Evolutionary conservation across 2,329 filamentous ascomycete genomes (phyloP).

Genomic region (Paraphoma sp.): DNA sequence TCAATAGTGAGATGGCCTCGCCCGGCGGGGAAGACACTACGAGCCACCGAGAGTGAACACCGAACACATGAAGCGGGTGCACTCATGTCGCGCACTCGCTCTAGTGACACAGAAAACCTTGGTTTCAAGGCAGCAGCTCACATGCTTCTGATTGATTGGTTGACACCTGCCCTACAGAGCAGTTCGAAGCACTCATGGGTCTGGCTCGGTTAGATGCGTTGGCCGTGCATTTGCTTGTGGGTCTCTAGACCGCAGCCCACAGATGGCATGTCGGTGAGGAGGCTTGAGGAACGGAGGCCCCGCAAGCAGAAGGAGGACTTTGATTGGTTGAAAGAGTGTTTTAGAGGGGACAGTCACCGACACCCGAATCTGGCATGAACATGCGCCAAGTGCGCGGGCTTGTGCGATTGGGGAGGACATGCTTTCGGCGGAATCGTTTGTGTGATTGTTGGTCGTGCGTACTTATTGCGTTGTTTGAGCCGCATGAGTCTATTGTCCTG

Average conservation of each 20-base stretch:
- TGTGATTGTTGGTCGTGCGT: constrained; percentile 7
- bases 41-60: constrained; percentile 1
- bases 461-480: constrained; percentile 32
- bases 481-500: constrained; percentile 29
- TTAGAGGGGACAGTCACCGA: constrained; percentile 31
- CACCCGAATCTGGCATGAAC: constrained; percentile 22
- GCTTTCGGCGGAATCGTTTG: constrained; percentile 1
- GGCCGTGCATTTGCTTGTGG: constrained; percentile 36
- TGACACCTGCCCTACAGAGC: constrained; percentile 24
- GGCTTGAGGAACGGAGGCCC: constrained; percentile 21
- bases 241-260: constrained; percentile 25
- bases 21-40: not conserved
- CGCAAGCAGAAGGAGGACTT: constrained; percentile 5
- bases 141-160: constrained; percentile 26
- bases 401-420: constrained; percentile 10
- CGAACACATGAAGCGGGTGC: constrained; percentile 5
- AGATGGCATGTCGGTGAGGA: constrained; percentile 41
- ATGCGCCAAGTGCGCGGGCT: constrained; percentile 33
- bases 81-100: not conserved
- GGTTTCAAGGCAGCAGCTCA: constrained; percentile 30
- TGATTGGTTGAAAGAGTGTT: constrained; percentile 23
- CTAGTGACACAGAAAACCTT: constrained; percentile 28
- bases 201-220: constrained; percentile 40
- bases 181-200: constrained; percentile 7
- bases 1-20: not conserved